phyloP scores from a whole-genome alignment of 805 yeast species.

The Ogataea minuta region DNA sequence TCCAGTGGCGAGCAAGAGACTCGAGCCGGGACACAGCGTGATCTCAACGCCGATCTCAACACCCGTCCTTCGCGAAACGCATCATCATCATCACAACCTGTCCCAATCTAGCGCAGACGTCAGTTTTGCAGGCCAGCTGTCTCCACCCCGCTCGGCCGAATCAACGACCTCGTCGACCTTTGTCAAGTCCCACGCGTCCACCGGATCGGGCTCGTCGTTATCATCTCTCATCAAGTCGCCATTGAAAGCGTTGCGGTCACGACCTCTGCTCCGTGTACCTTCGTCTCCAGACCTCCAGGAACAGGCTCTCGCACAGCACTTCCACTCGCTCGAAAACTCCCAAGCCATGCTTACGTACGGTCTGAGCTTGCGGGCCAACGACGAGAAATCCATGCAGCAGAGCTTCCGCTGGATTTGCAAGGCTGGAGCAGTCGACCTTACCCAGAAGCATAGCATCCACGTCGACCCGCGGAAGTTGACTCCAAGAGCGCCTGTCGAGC shows the following conservation, averaged over 20 bases:
- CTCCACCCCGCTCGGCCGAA: conserved; percentile 18
- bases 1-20: not conserved
- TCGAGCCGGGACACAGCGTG: conserved; percentile 1
- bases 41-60: no score
- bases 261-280: not conserved
- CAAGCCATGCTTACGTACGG: conserved; percentile 73
- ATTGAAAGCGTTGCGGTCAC: conserved; percentile 6
- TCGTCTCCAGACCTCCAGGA: conserved; percentile 6
- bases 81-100: conserved; percentile 2
- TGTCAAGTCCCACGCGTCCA: conserved; percentile 5
- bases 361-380: conserved; percentile 55
- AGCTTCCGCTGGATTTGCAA: conserved; percentile 61
- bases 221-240: conserved; percentile 11
- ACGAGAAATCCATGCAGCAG: conserved; percentile 37
- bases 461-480: conserved; percentile 36
- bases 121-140: conserved; percentile 12
- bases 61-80: no score
- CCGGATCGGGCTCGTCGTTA: conserved; percentile 8
- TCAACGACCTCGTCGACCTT: conserved; percentile 7
- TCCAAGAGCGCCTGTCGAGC: conserved; percentile 16
- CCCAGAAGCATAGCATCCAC: conserved; percentile 20
- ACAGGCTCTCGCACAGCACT: conserved; percentile 47
- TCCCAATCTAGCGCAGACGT: not conserved
- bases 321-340: conserved; percentile 58
- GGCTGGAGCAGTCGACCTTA: conserved; percentile 42